Percentiles rank a stretch among this genome's conserved stretches.
Evolutionary conservation across 1,284 basidiomycete genomes (phyloP).

Genomic region (Peniophora sp.): DNA sequence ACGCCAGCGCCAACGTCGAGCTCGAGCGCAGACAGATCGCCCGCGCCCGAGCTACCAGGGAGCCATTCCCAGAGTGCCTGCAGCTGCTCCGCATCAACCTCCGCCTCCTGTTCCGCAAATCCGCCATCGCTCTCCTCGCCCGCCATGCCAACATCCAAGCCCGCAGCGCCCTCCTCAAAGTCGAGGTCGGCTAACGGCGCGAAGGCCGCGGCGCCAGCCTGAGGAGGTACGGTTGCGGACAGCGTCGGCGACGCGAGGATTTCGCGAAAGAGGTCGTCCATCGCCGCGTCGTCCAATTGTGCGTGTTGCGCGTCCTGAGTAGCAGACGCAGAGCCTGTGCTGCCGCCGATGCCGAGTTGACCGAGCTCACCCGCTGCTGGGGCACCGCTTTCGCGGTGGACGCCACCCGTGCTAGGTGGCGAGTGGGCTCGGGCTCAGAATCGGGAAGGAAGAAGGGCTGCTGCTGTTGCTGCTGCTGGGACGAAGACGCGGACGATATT

Average conservation of each 20-base stretch:
- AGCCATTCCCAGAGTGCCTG: conserved; percentile 53
- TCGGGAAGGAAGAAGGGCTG: conserved; percentile 11
- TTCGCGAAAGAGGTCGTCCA: conserved; percentile 60
- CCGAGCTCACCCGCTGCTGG: conserved; percentile 82
- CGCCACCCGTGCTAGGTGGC: conserved; percentile 94
- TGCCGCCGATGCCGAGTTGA: conserved; percentile 14
- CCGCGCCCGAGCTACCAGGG: conserved; percentile 21
- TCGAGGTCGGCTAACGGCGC: conserved; percentile 3
- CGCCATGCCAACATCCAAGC: conserved; percentile 16
- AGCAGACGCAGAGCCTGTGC: neutral
- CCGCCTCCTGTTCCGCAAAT: conserved; percentile 8
- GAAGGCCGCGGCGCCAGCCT: conserved; percentile 15
- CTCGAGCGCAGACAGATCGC: conserved; percentile 28
- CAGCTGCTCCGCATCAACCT: conserved; percentile 30
- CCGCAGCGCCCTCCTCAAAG: conserved; percentile 10
- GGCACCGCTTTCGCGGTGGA: conserved; percentile 57
- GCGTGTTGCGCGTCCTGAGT: conserved; percentile 13
- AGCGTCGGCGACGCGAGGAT: conserved; percentile 50
- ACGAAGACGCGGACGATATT: conserved; percentile 26
- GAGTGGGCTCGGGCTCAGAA: conserved; percentile 58
- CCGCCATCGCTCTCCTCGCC: conserved; percentile 5
- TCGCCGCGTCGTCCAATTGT: conserved; percentile 43
- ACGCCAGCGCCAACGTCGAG: conserved; percentile 22
- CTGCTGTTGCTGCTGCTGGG: conserved; percentile 7
- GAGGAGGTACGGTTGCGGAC: conserved; percentile 24